Base-by-base conservation (phyloP, 1,284 basidiomycete genomes). In the Ceraceosorus bombacis region DNA sequence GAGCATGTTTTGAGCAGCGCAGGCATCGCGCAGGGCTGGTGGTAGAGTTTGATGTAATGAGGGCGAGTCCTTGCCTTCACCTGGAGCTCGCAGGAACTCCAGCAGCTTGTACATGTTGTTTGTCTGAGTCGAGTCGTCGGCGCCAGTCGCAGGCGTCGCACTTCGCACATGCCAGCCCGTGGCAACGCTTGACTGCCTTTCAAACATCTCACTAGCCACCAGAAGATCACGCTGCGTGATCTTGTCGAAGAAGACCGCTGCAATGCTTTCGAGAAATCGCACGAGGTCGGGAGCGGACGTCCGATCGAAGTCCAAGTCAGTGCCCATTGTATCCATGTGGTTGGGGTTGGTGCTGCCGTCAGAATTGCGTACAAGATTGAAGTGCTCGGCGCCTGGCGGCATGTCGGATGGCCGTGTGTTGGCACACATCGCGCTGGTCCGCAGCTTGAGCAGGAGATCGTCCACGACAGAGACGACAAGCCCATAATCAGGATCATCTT, bases 261-360 rank as follows among this genome's bases (percentile, higher is more conserved):
- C 65, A 40, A 76, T 67, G 2, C 69, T 71, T 51, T 76, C 74
- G 41, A 77, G 64, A 51, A 72, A 76, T 8, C 68, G 67, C 53
- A 73, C 63, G 48, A 77, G 60, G 17, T 69, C 69, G 15, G 55
- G 62, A 4, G 70, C 58, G 6, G 52, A 54, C 15, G 64, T 63
- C 13, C 49, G 13, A 54, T 74, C 72, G 53, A 72, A 67, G 60
- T 74, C 69, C 37, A 73, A 58, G 12, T 65, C 63, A 49, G 60
- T 53, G 6, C 17, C 41, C 6, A 10, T 37, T 43, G 41, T 13
- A 43, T 15, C 13, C 27, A 3, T 27, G 27, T 27, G 27, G 27
- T 27, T 27, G 27, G 27, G 50, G 15, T n/a, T 13, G 51, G 4
- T n/a, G 40, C 37, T n/a, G 4, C 43, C 43, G 43, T 10, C 43